Evolutionary conservation across 331 rosid genomes (phyloP), one percentile per base, ranked within the genome.

Genomic region (Phaseolus coccineus): DNA sequence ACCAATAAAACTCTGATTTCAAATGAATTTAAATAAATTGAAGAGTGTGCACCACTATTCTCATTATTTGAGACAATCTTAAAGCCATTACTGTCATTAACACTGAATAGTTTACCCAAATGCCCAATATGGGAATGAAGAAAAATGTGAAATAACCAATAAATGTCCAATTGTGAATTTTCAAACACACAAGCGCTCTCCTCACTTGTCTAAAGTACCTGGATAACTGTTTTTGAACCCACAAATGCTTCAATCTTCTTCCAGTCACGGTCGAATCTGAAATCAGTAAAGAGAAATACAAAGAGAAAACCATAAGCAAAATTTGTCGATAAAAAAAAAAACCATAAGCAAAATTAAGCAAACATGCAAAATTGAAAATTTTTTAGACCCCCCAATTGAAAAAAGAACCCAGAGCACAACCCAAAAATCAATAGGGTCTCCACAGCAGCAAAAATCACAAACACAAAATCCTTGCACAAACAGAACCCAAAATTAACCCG

Each of bases 171-270:
- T 10, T 51, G 16, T 19, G 6, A 71, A 52, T 53, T 73, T 56
- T 56, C 16, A 22, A 3, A 2, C 39, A 2, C 30, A 71, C 40
- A 22, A 1, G 1, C 52, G 0, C n/a, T 50, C 2, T 30, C 35
- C 3, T 55, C 27, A 13, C 25, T 57, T 8, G 22, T 8, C 27
- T 44, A 74, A 44, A 44, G 27, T 16, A 74, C 79, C 69, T 74
- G 70, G 31, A 58, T 58, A 16, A 35, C 70, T 58, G 79, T 74
- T 59, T 74, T 74, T 42, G 79, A 74, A 42, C 69, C 69, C 16
- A 74, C 69, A 74, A 58, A 74, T 42, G 79, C 79, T 74, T 74
- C 79, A 42, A 58, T 74, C 70, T 74, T 74, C 79, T 74, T 74
- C 79, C 58, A 74, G 46, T 74, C 79, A 58, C 79, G 69, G 46